Evolutionary conservation across 208 protist species (phyloP).

Genomic region (Wallacemonas rigidus): DNA sequence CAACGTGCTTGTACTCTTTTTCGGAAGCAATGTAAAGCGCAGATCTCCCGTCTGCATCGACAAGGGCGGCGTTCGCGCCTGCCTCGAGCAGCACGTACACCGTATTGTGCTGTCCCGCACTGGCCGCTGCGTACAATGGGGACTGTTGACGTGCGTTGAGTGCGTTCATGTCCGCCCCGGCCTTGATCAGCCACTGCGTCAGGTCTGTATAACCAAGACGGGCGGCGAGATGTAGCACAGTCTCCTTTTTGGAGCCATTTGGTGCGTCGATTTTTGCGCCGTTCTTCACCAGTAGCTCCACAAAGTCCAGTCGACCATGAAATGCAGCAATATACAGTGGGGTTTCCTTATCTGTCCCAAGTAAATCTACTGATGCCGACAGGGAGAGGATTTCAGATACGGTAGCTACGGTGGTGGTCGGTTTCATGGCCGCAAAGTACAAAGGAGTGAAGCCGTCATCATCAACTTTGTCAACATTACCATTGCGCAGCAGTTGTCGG

Average conservation of each 20-base stretch:
- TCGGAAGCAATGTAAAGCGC: conserved; percentile 89
- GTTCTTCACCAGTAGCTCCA: conserved; percentile 51
- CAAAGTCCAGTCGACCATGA: conserved; percentile 67
- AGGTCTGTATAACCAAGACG: conserved; percentile 53
- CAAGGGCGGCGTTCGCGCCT: conserved; percentile 54
- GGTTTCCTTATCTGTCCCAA: conserved; percentile 64
- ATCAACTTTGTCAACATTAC: conserved; percentile 35
- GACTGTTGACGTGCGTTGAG: conserved; percentile 75
- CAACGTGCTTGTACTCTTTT: conserved; percentile 79
- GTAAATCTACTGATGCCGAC: conserved; percentile 65
- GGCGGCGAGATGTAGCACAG: conserved; percentile 71
- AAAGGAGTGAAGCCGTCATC: conserved; percentile 76
- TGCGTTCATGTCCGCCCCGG: conserved; percentile 65
- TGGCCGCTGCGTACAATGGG: conserved; percentile 74
- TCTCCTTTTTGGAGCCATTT: conserved; percentile 65
- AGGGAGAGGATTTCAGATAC: conserved; percentile 56
- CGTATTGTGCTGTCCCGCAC: conserved; percentile 59
- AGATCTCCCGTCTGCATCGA: conserved; percentile 78
- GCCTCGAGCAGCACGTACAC: conserved; percentile 67
- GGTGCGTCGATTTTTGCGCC: conserved; percentile 63
- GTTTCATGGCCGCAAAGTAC: conserved; percentile 88
- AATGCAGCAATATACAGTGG: conserved; percentile 86
- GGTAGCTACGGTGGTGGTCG: conserved; percentile 34
- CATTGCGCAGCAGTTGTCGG: conserved; percentile 17
- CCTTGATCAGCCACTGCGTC: conserved; percentile 36